These are phyloP conservation scores for Raphanus raphanistrum DNA, from an alignment of 345 rosid species.

Conservation along the genomic window DNA sequence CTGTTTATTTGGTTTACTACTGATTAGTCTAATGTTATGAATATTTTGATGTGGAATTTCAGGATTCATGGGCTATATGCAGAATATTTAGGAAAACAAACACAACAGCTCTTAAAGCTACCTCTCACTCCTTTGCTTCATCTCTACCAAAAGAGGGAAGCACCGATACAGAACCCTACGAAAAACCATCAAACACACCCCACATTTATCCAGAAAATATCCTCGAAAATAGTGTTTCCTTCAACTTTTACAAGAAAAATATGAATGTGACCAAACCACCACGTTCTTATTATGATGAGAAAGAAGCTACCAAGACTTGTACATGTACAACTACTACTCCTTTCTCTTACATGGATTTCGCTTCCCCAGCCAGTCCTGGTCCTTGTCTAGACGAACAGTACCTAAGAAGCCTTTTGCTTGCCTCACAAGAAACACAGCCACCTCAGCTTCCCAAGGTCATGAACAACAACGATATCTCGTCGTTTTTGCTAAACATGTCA, in stretches of 20 bases:
- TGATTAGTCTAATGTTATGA: background rate
- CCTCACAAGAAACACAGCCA: conserved; percentile 41
- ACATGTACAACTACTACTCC: conserved; percentile 17
- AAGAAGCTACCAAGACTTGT: conserved; percentile 25
- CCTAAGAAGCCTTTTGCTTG: conserved; percentile 40
- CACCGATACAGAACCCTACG: conserved; percentile 30
- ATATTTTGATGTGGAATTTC: conserved; percentile 19
- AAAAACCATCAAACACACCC: conserved; percentile 26
- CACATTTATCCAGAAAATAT: conserved; percentile 33
- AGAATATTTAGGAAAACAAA: conserved; percentile 79
- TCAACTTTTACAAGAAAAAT: conserved; percentile 28
- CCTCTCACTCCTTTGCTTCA: conserved; percentile 63
- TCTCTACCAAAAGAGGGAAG: conserved; percentile 23
- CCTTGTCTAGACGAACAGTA: conserved; percentile 36
- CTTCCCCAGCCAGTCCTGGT: conserved; percentile 34
- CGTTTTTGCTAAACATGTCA: conserved; percentile 46
- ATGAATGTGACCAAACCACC: conserved; percentile 7
- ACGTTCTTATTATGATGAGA: conserved; percentile 3
- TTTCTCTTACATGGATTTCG: conserved; percentile 36
- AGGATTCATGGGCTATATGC: conserved; percentile 89
- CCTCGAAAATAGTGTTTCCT: conserved; percentile 14
- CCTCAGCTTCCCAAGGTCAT: conserved; percentile 29
- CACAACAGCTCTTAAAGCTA: conserved; percentile 60
- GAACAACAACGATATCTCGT: conserved; percentile 40
- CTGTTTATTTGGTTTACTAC: background rate